Conservation (phyloP, 305 asterid genomes). For the Solanum chacoense region DNA sequence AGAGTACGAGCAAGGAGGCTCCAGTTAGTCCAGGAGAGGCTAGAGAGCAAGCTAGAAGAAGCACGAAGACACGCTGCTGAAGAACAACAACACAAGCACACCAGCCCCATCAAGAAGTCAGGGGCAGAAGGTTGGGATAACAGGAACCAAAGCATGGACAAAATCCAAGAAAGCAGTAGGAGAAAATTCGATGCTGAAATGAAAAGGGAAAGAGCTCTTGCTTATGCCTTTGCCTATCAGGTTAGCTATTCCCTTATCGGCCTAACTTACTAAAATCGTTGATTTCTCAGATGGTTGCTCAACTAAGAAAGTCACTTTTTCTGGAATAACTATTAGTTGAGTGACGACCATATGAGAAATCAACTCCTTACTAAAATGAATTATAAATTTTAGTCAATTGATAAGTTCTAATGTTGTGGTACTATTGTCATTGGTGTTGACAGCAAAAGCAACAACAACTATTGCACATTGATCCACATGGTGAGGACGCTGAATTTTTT, state of each 20-base stretch:
- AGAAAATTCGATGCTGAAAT: conserved; percentile 46
- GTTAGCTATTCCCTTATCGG: conserved; percentile 10
- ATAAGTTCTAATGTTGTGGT: not conserved
- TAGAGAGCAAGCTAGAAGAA: conserved; percentile 33
- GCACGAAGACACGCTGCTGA: conserved; percentile 13
- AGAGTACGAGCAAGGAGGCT: conserved; percentile 75
- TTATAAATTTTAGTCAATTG: not conserved
- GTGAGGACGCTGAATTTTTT: conserved; percentile 15
- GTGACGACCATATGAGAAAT: not conserved
- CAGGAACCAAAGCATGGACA: conserved; percentile 34
- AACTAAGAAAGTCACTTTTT: not conserved
- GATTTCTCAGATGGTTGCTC: not conserved
- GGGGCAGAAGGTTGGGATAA: conserved; percentile 40
- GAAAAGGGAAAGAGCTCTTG: conserved; percentile 58
- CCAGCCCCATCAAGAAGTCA: conserved; percentile 22
- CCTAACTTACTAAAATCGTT: not conserved
- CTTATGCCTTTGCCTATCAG: conserved; percentile 69
- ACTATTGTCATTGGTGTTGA: not conserved
- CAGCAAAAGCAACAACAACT: conserved; percentile 29
- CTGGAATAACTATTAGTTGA: not conserved
- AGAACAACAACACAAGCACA: conserved; percentile 23
- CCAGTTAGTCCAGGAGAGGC: conserved; percentile 38
- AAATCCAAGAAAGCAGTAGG: conserved; percentile 28
- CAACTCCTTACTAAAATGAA: not conserved
- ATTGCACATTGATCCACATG: conserved; percentile 11